Evolutionary conservation across 2,329 filamentous ascomycete species (phyloP).

Genomic region (Chaetothyriales sp.): DNA sequence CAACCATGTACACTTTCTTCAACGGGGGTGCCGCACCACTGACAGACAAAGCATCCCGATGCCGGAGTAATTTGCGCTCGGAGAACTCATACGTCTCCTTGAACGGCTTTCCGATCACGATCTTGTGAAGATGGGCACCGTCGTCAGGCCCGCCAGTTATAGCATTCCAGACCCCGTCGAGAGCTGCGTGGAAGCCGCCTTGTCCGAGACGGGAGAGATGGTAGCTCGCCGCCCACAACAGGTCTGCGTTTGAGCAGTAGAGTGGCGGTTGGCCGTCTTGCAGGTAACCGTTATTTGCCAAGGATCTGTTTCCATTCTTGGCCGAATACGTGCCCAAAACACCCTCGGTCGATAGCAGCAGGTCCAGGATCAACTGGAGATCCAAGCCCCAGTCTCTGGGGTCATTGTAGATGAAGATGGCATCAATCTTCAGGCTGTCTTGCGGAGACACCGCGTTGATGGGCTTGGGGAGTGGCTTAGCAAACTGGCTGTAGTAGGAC

Average conservation of each 20-base stretch:
- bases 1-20: conserved; percentile 80
- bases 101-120: conserved; percentile 70
- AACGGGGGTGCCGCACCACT: conserved; percentile 32
- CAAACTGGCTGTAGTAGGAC: conserved; percentile 39
- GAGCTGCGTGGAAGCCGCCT: conserved; percentile 72
- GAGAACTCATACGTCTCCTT: conserved; percentile 69
- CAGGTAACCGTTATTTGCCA: conserved; percentile 68
- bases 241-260: conserved; percentile 81
- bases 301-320: conserved; percentile 51
- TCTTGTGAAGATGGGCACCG: conserved; percentile 7
- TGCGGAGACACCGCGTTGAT: conserved; percentile 27
- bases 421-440: conserved; percentile 62
- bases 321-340: conserved; percentile 65
- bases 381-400: conserved; percentile 93
- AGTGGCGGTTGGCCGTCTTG: conserved; percentile 65
- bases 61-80: conserved; percentile 54
- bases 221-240: conserved; percentile 78
- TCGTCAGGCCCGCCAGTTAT: conserved; percentile 39
- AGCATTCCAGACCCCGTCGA: conserved; percentile 66
- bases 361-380: conserved; percentile 67
- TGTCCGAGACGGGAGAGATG: conserved; percentile 79
- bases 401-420: conserved; percentile 89
- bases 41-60: conserved; percentile 39
- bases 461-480: conserved; percentile 24
- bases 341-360: conserved; percentile 66